Percentiles rank a stretch among this genome's conserved stretches.
phyloP scores from a whole-genome alignment of 768 basidiomycete species.

The Auricularia auricula-judae region DNA sequence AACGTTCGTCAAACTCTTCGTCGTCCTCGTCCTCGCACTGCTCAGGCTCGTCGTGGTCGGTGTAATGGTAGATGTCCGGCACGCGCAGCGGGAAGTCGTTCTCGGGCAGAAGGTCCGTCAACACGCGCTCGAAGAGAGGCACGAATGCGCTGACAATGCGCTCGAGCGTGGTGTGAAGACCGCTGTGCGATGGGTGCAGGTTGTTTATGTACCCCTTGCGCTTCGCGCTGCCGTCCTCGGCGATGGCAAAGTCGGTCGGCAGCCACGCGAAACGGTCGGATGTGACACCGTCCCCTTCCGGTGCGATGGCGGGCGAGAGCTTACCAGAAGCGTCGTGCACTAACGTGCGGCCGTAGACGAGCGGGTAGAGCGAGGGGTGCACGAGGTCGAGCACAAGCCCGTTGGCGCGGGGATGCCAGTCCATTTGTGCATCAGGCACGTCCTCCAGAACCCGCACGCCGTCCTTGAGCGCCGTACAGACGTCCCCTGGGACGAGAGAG shows the following conservation, averaged over 20 bases:
- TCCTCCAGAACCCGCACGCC: constrained; percentile 24
- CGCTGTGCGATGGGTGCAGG: constrained; percentile 25
- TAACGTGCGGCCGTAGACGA: constrained; percentile 22
- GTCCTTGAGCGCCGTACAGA: constrained; percentile 16
- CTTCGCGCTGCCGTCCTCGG: constrained; percentile 17
- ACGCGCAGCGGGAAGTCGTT: not conserved
- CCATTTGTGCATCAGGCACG: constrained; percentile 24
- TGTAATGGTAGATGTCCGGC: not conserved
- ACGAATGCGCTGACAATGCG: constrained; percentile 25
- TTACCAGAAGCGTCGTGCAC: not conserved
- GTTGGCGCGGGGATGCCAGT: constrained; percentile 38
- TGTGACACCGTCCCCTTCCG: not conserved
- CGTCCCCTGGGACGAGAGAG: constrained; percentile 16
- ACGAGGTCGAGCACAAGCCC: constrained; percentile 34
- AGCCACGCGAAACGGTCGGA: constrained; percentile 24
- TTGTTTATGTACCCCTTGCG: constrained; percentile 46
- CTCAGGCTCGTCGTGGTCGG: not conserved
- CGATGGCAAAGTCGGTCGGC: constrained; percentile 34
- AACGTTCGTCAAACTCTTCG: constrained; percentile 4
- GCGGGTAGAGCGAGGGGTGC: constrained; percentile 29
- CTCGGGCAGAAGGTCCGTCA: constrained; percentile 32
- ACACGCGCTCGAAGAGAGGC: constrained; percentile 41
- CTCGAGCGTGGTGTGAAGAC: constrained; percentile 24
- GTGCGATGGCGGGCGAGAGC: not conserved
- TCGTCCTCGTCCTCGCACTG: constrained; percentile 7